A percentile compares a stretch with the other conserved stretches of the same genome.
Conservation (phyloP, 2,329 filamentous ascomycete species). For the Mariannaea sp. region DNA sequence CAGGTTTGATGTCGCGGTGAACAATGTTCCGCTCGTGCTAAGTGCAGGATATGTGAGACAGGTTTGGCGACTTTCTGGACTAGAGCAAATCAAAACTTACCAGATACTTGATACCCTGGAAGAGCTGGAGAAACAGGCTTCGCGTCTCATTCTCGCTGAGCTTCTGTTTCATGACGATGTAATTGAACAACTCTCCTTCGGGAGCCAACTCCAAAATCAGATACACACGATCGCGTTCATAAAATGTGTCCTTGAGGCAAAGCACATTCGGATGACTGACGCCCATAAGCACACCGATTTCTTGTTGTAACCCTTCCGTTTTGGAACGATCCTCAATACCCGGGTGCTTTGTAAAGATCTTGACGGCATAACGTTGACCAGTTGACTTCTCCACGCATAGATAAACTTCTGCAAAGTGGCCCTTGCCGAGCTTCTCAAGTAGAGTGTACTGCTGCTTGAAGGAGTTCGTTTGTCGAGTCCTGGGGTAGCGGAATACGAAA, state of each 20-base stretch:
- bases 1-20: slow-evolving; percentile 96
- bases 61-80: not conserved
- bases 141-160: slow-evolving; percentile 82
- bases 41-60: slow-evolving; percentile 7
- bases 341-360: slow-evolving; percentile 86
- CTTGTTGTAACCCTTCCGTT: slow-evolving; percentile 86
- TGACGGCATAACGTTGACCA: slow-evolving; percentile 86
- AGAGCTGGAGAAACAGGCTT: slow-evolving; percentile 87
- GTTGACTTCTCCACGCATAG: slow-evolving; percentile 84
- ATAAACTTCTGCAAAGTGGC: slow-evolving; percentile 93
- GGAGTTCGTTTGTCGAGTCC: slow-evolving; percentile 70
- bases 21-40: slow-evolving; percentile 97
- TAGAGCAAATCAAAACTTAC: slow-evolving; percentile 58
- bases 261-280: slow-evolving; percentile 93
- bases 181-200: slow-evolving; percentile 95
- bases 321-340: slow-evolving; percentile 84
- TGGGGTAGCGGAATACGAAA: slow-evolving; percentile 91
- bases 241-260: slow-evolving; percentile 93
- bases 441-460: slow-evolving; percentile 89
- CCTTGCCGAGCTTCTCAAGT: slow-evolving; percentile 85
- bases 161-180: slow-evolving; percentile 89
- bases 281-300: slow-evolving; percentile 96
- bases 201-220: slow-evolving; percentile 87
- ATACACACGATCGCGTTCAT: slow-evolving; percentile 88
- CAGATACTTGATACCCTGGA: slow-evolving; percentile 93